Conservation (phyloP, 2,329 filamentous ascomycete genomes). For the Elsinoe arachidis region DNA sequence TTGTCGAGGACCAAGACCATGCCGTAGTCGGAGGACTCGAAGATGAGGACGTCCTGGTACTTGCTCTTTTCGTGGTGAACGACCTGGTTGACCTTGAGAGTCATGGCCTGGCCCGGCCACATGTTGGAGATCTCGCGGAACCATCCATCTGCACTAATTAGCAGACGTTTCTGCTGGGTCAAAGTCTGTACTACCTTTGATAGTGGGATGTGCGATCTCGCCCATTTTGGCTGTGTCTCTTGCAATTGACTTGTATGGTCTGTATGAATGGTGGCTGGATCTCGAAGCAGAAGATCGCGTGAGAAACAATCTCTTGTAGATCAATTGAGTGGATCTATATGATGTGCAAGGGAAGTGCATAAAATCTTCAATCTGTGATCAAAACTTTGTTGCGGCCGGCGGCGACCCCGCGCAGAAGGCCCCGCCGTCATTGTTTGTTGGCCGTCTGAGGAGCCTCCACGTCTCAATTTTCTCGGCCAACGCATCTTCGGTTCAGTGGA, state of each 20-base stretch:
- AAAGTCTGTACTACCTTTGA: constrained; percentile 50
- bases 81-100: constrained; percentile 92
- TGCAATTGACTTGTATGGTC: neutral
- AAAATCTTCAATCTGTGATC: constrained; percentile 2
- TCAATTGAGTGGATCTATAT: neutral
- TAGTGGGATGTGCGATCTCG: constrained; percentile 66
- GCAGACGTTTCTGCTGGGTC: constrained; percentile 14
- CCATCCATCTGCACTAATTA: constrained; percentile 73
- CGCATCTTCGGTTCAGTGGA: neutral
- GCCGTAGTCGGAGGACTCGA: constrained; percentile 95
- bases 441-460: neutral
- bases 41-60: constrained; percentile 98
- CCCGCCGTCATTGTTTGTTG: constrained; percentile 1
- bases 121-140: constrained; percentile 98
- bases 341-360: neutral
- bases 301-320: neutral
- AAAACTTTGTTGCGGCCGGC: neutral
- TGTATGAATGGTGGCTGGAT: neutral
- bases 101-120: constrained; percentile 99
- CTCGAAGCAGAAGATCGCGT: neutral
- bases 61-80: constrained; percentile 98
- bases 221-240: constrained; percentile 42
- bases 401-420: neutral
- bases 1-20: constrained; percentile 96
- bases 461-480: neutral